Base-by-base conservation (phyloP, 768 basidiomycete genomes). In the Hygrocybe punicea region DNA sequence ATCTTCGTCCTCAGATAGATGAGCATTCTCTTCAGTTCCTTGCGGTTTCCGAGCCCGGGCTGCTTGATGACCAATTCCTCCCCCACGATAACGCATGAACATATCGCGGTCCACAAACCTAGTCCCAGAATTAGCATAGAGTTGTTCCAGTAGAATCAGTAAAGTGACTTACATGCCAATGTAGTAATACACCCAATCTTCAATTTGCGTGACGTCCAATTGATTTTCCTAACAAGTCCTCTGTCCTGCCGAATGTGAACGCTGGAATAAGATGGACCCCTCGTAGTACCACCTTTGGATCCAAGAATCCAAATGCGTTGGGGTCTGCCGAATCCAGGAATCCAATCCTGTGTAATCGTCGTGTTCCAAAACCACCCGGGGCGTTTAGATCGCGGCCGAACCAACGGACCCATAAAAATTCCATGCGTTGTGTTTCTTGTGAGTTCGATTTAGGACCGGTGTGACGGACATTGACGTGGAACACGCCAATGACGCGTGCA, bases 131-230 rank as follows among this genome's bases (percentile, higher is more conserved):
- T 29, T 29, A 29, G 29, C 29, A 33, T 46, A 47, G 29, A 29
- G 29, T 29, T 29, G 47, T 24, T 21, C 8, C 10, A 48, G 40
- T n/a, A 23, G 42, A 57, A 16, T 6, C 33, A 51, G 39, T 16
- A n/a, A n/a, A 21, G n/a, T 52, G 1, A 68, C 69, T 58, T 50
- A 77, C 77, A 72, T 69, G 21, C 65, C 69, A 4, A 77, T 70
- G 60, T 75, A 78, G 53, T 65, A 77, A 48, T 62, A 47, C 19
- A 58, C 48, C 65, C 68, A 77, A 47, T 77, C 62, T 45, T 44
- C 29, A 34, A n/a, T 34, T 24, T n/a, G 23, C 25, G 4, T 13
- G 25, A 24, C 47, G 40, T 25, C 34, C 58, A 36, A 56, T 39
- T 13, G 53, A 54, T 29, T 45, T 25, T 35, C 42, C 36, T 4